These are phyloP conservation scores for Hypericum perforatum DNA, from an alignment of 345 rosid species.

Conservation along the genomic window DNA sequence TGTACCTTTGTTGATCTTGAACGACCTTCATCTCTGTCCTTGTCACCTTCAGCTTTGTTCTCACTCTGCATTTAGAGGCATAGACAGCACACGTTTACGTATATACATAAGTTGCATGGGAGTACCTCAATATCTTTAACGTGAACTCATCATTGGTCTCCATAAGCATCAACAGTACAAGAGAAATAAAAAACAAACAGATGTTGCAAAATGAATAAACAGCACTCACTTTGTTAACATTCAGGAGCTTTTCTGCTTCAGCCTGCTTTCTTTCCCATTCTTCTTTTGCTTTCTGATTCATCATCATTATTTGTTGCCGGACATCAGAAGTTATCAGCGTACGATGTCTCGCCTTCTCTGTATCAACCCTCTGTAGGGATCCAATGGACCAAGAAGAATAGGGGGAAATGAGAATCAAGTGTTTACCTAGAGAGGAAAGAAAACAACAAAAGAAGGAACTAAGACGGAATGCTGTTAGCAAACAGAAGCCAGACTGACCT, in stretches of 20 bases:
- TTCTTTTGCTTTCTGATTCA: constrained; percentile 65
- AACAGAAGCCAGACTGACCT: constrained; percentile 40
- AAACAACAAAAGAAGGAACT: not conserved
- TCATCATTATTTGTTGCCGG: constrained; percentile 55
- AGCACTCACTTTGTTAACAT: constrained; percentile 52
- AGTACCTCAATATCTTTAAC: not conserved
- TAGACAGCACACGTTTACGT: not conserved
- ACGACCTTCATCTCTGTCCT: constrained; percentile 70
- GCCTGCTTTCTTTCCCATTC: constrained; percentile 91
- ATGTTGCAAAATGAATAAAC: constrained; percentile 7
- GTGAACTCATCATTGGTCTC: no score
- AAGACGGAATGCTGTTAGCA: not conserved
- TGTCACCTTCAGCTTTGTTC: constrained; percentile 59
- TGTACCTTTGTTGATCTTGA: constrained; percentile 57
- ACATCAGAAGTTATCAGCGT: constrained; percentile 69
- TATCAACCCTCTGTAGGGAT: constrained; percentile 58
- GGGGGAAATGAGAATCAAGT: constrained; percentile 7
- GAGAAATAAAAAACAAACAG: no score
- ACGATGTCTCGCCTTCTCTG: constrained; percentile 71
- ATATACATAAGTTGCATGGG: not conserved
- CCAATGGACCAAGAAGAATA: constrained; percentile 13
- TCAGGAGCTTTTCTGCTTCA: constrained; percentile 82
- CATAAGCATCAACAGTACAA: no score
- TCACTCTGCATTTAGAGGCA: constrained; percentile 52
- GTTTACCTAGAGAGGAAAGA: constrained; percentile 2